These are phyloP conservation scores for Clavulina sp. DNA, from an alignment of 768 basidiomycete species.

Conservation along the genomic window DNA sequence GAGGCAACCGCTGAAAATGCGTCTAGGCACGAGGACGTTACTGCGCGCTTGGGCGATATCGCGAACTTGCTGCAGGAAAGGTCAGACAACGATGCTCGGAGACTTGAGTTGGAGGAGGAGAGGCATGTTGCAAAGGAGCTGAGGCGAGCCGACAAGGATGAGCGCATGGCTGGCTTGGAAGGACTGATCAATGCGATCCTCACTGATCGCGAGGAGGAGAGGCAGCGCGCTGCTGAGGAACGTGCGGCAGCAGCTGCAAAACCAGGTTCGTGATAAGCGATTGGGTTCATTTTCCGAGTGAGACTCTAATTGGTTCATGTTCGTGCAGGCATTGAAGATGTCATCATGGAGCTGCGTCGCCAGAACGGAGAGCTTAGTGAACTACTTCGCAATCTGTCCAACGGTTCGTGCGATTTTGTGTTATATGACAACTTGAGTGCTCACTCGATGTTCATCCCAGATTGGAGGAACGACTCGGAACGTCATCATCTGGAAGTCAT, in stretches of 20 bases:
- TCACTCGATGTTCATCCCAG: slow-evolving; percentile 21
- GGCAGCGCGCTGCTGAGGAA: slow-evolving; percentile 33
- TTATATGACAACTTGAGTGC: background rate
- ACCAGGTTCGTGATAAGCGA: slow-evolving; percentile 29
- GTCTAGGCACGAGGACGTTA: slow-evolving; percentile 43
- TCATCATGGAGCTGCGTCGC: slow-evolving; percentile 38
- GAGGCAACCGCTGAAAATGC: slow-evolving; percentile 36
- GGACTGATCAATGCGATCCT: slow-evolving; percentile 37
- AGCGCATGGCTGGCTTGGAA: slow-evolving; percentile 35
- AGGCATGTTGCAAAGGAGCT: slow-evolving; percentile 45
- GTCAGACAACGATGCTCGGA: slow-evolving; percentile 36
- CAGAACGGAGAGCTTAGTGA: slow-evolving; percentile 46
- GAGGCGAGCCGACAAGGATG: slow-evolving; percentile 42
- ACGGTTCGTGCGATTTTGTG: slow-evolving; percentile 8
- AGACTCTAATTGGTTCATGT: background rate
- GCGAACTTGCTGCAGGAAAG: slow-evolving; percentile 58
- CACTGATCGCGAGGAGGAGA: slow-evolving; percentile 36
- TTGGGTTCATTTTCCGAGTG: slow-evolving; percentile 2
- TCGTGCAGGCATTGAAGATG: slow-evolving; percentile 36
- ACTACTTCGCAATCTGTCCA: slow-evolving; percentile 28
- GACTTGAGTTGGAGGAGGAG: slow-evolving; percentile 41
- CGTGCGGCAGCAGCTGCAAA: slow-evolving; percentile 33
- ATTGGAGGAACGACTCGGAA: slow-evolving; percentile 46
- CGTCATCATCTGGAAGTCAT: slow-evolving; percentile 53
- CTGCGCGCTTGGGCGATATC: slow-evolving; percentile 48